Evolutionary conservation across 1,139 yeast genomes (phyloP), one percentile per base, ranked within the genome.

Genomic region (Eremothecium coryli): DNA sequence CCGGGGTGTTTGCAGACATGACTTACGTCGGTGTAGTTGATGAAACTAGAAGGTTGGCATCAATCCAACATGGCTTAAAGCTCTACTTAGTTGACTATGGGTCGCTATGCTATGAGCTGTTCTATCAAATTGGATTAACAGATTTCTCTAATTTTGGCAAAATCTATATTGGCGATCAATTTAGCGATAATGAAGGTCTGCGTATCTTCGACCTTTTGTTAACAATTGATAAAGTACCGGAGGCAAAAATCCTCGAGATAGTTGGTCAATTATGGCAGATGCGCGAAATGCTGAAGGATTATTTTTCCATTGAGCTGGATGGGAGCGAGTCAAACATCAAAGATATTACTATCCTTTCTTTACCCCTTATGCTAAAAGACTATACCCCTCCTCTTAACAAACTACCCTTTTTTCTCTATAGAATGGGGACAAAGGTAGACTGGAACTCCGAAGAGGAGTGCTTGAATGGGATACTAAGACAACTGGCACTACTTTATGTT

Each of bases 1-100:
- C 95, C 0, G 70, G 73, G 28, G 60, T 84, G 1, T 74, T 90
- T 54, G 70, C 78, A 13, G 74, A 81, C 39, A 73, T 82, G 35
- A 73, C 79, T 0, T 85, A 71, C 51, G 78, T 90, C 7, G 98
- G 99, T 0, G 62, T 90, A 4, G 90, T 84, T 1, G 97, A 88
- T 54, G 71, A 70, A 17, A 52, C 58, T 4, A 70, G 74, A 43
- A 64, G 97, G 25, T 60, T 90, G 12, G 77, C 82, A 11, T 82
- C 95, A 16, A 66, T 90, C 35, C 99, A 93, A 52, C 72, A 76
- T 50, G 95, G 81, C 43, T 80, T 88, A 8, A 74, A 75, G 39
- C 63, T 90, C 22, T 81, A 71, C 51, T 58, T 90, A 14, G 76
- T 93, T 26, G 96, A 90, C 55, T 90, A 86, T 55, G 85, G 81